A percentile compares a stretch with the other conserved stretches of the same genome.
These are phyloP conservation scores for Aschersonia sp. DNA, from an alignment of 2,329 filamentous ascomycete genomes.

Conservation along the genomic window DNA sequence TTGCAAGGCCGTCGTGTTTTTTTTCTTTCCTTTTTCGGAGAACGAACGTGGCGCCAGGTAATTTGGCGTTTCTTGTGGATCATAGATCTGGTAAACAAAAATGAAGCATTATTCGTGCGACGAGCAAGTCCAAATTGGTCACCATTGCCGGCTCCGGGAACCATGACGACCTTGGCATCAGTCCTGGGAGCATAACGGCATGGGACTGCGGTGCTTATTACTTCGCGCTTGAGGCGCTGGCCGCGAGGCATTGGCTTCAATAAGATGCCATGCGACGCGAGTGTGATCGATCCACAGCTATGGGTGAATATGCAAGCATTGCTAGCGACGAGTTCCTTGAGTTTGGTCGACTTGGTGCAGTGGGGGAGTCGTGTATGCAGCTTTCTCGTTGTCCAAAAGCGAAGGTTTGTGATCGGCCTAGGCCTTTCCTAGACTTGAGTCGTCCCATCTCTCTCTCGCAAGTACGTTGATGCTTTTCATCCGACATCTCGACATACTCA, in stretches of 20 bases:
- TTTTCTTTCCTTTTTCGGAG: no score
- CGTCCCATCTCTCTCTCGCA: slow-evolving; percentile 93
- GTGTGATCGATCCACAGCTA: slow-evolving; percentile 33
- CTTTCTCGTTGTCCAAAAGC: slow-evolving; percentile 68
- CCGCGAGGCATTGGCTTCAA: slow-evolving; percentile 19
- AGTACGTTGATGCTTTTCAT: slow-evolving; percentile 77
- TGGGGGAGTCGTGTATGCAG: slow-evolving; percentile 45
- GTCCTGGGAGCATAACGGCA: neutral
- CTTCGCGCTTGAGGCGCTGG: neutral
- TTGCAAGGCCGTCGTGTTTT: neutral
- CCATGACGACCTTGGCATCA: neutral
- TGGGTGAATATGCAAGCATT: slow-evolving; percentile 30
- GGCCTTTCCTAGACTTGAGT: slow-evolving; percentile 75
- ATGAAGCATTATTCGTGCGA: no score
- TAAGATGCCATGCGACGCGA: slow-evolving; percentile 51
- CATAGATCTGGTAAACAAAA: no score
- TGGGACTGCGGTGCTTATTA: neutral
- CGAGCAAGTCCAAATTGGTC: no score
- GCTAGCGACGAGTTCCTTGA: slow-evolving; percentile 24
- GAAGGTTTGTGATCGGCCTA: slow-evolving; percentile 83
- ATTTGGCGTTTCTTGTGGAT: no score
- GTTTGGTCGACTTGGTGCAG: slow-evolving; percentile 30
- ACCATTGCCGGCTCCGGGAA: no score
- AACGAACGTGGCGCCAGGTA: no score
- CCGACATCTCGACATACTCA: slow-evolving; percentile 93